Base-by-base conservation (phyloP, 2,329 filamentous ascomycete genomes). In the Fusarium austroafricanum region DNA sequence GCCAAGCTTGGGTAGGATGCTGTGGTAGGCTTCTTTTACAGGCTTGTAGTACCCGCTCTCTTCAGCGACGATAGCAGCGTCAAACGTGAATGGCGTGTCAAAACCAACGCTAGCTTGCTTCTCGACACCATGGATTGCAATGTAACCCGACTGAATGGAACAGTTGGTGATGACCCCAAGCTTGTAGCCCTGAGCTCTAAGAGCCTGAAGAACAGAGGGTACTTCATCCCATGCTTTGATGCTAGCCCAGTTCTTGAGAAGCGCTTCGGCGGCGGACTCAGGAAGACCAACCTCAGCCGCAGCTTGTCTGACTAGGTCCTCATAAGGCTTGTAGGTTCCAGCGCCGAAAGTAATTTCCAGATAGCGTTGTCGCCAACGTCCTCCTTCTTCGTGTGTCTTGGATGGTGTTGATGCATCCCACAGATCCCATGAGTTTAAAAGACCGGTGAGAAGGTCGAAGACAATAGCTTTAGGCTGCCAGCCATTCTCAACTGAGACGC, bases 11-110 rank as follows among this genome's bases (percentile, higher is more conserved):
- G 65, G 59, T 5, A 82, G 56, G 6, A 79, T 71, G 6, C 68
- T 73, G 5, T 71, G 40, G 46, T 82, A 81, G 2, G 80, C 76
- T 35, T 75, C 56, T 10, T 52, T 57, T 3, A 71, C 67, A 3
- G 79, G 80, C 54, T 82, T 80, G 52, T 81, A 81, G 53, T 76
- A 80, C 3, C 79, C 78, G 15, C 72, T 77, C 55, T 81, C 78
- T 52, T 81, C 79, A 0, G 79, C 80, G 2, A 79, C 80, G 6
- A 80, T 52, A 6, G 76, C 71, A 3, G 71, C 69, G 35, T 81
- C 76, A 26, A 81, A 80, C 2, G 45, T 50, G n/a, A 70, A 65
- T 1, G 54, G 59, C 3, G 47, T n/a, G 10, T 45, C 35, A 62
- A 42, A 61, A 8, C 65, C 56, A 31, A 31, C 60, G 37, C 55